These are phyloP conservation scores for Epichloe bromicola DNA, from an alignment of 2,329 filamentous ascomycete species.

Conservation along the genomic window DNA sequence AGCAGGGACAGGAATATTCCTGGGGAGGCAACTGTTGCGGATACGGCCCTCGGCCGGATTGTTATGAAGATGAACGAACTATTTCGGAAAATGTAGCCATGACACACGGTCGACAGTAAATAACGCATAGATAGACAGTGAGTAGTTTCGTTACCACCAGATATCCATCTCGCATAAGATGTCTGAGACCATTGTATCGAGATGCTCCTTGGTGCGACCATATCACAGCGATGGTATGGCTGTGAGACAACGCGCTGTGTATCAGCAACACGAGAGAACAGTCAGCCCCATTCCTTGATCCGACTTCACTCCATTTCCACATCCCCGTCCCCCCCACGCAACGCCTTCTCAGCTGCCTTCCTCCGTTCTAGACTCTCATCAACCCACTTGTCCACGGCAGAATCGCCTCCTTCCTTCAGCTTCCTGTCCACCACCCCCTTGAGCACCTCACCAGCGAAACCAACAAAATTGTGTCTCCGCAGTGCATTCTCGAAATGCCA, in stretches of 20 bases:
- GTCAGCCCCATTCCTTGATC: neutral
- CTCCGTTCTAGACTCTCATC: constrained; percentile 50
- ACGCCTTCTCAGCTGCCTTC: constrained; percentile 23
- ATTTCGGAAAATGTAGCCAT: neutral
- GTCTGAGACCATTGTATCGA: neutral
- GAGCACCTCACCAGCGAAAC: constrained; percentile 80
- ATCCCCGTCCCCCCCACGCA: constrained; percentile 24
- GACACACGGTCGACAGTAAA: neutral
- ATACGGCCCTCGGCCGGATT: neutral
- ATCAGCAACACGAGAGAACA: neutral
- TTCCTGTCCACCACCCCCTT: constrained; percentile 74
- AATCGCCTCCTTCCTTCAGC: constrained; percentile 49
- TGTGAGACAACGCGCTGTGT: neutral
- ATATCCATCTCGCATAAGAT: neutral
- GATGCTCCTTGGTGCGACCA: neutral
- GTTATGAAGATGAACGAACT: neutral
- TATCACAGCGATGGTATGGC: neutral
- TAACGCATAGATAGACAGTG: neutral
- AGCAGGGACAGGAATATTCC: neutral
- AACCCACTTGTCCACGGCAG: constrained; percentile 61
- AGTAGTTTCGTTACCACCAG: neutral
- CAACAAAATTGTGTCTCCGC: constrained; percentile 87
- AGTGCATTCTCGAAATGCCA: constrained; percentile 96
- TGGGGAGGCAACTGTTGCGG: no score
- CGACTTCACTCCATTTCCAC: constrained; percentile 25